A percentile compares a stretch with the other conserved stretches of the same genome.
phyloP scores from a whole-genome alignment of 2,329 filamentous ascomycete species.

The Hortaea sp. region DNA sequence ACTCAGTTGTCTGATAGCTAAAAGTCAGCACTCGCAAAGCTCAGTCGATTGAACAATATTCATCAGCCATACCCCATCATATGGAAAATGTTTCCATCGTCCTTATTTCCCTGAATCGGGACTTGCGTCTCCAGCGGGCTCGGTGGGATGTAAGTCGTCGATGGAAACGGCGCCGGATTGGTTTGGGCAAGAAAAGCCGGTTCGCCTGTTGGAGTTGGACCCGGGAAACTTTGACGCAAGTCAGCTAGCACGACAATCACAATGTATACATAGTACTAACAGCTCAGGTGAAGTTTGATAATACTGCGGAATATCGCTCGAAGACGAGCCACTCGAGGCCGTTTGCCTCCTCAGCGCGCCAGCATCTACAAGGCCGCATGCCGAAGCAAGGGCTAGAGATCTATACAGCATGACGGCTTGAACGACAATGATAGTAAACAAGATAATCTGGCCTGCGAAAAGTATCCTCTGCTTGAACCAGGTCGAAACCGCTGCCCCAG shows the following conservation, averaged over 20 bases:
- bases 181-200: slow-evolving; percentile 64
- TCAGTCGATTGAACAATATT: too few relatives aligned
- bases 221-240: slow-evolving; percentile 21
- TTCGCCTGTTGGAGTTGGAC: slow-evolving; percentile 59
- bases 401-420: slow-evolving; percentile 24
- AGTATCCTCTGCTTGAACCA: not conserved
- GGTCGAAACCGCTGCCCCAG: not conserved
- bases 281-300: slow-evolving; percentile 53
- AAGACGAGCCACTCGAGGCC: slow-evolving; percentile 9
- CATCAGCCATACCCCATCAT: slow-evolving; percentile 43
- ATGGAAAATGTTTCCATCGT: slow-evolving; percentile 58
- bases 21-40: too few relatives aligned
- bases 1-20: slow-evolving; percentile 39
- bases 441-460: slow-evolving; percentile 12
- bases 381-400: slow-evolving; percentile 20
- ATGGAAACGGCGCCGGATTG: slow-evolving; percentile 52
- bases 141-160: slow-evolving; percentile 56
- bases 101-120: slow-evolving; percentile 49
- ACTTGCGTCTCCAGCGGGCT: slow-evolving; percentile 60
- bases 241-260: not conserved
- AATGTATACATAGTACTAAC: not conserved
- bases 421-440: slow-evolving; percentile 17
- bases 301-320: slow-evolving; percentile 43
- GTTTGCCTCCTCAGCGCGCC: slow-evolving; percentile 11
- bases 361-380: slow-evolving; percentile 14